These are phyloP conservation scores for Botrytis byssoidea DNA, from an alignment of 2,329 filamentous ascomycete species.

Conservation along the genomic window DNA sequence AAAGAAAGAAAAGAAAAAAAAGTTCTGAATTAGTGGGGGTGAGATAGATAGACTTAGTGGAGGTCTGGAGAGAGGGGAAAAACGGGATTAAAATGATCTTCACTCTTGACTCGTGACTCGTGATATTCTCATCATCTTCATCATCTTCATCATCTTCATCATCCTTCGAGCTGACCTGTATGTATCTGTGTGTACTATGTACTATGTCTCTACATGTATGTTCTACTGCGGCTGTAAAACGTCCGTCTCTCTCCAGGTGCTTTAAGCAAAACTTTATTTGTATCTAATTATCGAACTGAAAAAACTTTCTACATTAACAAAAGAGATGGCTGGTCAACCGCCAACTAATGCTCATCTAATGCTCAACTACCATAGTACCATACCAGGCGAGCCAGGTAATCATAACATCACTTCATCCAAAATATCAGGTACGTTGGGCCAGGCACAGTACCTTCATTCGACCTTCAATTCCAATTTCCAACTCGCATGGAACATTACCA, in stretches of 20 bases:
- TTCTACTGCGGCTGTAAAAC: not conserved
- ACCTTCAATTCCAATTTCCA: not conserved
- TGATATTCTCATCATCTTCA: not conserved
- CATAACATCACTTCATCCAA: not conserved
- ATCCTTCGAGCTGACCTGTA: not conserved
- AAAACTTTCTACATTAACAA: not conserved
- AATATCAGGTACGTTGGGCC: conserved; percentile 2
- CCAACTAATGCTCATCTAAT: too few species aligned
- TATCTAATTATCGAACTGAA: not conserved
- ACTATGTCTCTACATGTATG: not conserved
- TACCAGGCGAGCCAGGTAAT: too few species aligned
- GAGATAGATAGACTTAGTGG: not conserved
- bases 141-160: not conserved
- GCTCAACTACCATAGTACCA: too few species aligned
- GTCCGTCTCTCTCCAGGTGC: not conserved
- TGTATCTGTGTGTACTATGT: not conserved
- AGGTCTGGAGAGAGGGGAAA: not conserved
- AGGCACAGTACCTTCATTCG: not conserved
- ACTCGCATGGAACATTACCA: not conserved
- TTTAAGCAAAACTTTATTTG: not conserved
- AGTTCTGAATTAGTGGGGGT: not conserved
- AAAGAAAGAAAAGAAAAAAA: too few species aligned
- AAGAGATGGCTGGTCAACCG: not conserved
- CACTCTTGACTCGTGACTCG: not conserved
- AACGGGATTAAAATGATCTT: not conserved